Conservation (phyloP, 163 green algal species). For the Coccomyxa subellipsoidea region DNA sequence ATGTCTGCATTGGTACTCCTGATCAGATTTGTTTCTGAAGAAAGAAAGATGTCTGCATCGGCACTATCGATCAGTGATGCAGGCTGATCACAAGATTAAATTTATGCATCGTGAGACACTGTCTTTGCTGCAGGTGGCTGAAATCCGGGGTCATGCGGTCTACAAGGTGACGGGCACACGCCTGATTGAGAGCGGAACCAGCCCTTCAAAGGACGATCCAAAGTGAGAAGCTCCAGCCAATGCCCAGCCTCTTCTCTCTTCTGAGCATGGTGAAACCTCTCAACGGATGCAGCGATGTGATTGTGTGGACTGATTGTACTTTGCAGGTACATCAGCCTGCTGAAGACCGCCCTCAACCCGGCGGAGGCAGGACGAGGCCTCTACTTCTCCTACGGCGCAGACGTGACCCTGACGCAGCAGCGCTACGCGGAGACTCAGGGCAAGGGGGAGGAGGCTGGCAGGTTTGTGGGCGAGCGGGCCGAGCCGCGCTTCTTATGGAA, state of each 20-base stretch:
- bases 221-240: constrained; percentile 13
- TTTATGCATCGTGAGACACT: too few relatives aligned
- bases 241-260: too few relatives aligned
- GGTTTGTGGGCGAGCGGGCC: constrained; percentile 40
- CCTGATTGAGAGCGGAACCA: constrained; percentile 35
- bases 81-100: too few relatives aligned
- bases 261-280: too few relatives aligned
- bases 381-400: constrained; percentile 66
- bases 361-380: constrained; percentile 51
- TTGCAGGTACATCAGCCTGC: constrained; percentile 44
- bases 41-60: too few relatives aligned
- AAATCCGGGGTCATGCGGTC: constrained; percentile 38
- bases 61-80: too few relatives aligned
- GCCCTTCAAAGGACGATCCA: constrained; percentile 35
- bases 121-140: constrained; percentile 32
- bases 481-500: constrained; percentile 78
- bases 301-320: too few relatives aligned
- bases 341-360: constrained; percentile 58
- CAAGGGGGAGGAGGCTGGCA: constrained; percentile 6
- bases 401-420: constrained; percentile 73
- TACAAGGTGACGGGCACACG: constrained; percentile 40
- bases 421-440: constrained; percentile 28
- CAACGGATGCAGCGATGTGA: too few relatives aligned
- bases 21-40: too few relatives aligned
- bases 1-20: too few relatives aligned